Evolutionary conservation across 371 early-diverging fungal genomes (phyloP).

Genomic region (Rhizopus stolonifer): DNA sequence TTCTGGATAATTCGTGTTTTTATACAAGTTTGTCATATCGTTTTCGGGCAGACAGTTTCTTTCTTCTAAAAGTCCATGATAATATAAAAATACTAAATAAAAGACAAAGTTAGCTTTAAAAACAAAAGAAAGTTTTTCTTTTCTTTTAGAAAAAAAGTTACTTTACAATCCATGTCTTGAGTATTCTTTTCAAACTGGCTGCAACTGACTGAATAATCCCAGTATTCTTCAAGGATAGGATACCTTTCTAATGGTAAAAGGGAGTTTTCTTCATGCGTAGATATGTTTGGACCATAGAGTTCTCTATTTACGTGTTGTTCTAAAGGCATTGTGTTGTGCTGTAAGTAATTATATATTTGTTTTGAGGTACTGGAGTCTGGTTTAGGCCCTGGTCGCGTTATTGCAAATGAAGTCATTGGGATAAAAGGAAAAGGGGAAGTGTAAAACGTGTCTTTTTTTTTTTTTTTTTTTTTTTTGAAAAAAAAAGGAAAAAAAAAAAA

Average conservation of each 20-base stretch:
- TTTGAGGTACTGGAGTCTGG: neutral
- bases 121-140: too few relatives aligned
- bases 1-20: neutral
- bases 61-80: neutral
- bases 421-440: neutral
- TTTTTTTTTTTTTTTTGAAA: too few relatives aligned
- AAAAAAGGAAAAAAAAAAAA: slow-evolving; percentile 3
- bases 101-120: too few relatives aligned
- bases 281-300: neutral
- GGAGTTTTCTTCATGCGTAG: slow-evolving; percentile 1
- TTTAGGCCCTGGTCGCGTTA: slow-evolving; percentile 2
- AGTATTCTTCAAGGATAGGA: slow-evolving; percentile 11
- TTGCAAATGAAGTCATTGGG: neutral
- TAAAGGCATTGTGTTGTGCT: neutral
- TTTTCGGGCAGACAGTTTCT: neutral
- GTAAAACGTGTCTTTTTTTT: too few relatives aligned
- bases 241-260: slow-evolving; percentile 13
- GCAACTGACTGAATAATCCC: neutral
- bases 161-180: slow-evolving; percentile 11
- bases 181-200: slow-evolving; percentile 1
- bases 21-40: neutral
- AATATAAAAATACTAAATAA: too few relatives aligned
- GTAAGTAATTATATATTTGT: neutral
- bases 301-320: neutral
- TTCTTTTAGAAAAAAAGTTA: neutral